Base-by-base conservation (phyloP, 208 protist genomes). In the Leishmania amazonensis region DNA sequence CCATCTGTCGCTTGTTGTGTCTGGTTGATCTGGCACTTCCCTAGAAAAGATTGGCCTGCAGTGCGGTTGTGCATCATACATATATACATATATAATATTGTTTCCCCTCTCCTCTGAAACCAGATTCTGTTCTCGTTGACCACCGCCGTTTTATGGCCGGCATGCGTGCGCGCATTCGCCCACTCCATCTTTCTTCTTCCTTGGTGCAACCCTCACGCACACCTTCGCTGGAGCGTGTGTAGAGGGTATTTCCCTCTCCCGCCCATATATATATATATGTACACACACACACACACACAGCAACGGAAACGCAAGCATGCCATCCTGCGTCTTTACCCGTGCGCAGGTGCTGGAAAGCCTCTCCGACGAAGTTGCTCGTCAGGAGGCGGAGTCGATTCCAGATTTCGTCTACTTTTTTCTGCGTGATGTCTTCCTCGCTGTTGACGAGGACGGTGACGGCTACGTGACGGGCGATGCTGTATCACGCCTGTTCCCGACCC, bases 371-470 rank as follows among this genome's bases (percentile, higher is more conserved):
- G 76, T 31, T n/a, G 83, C 78, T 19, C 78, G 83, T 58, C 77
- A 53, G 53, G 83, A 85, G 78, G 77, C 72, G 74, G 77, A 79
- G 72, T 28, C 83, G 21, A 74, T 85, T 76, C 83, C 83, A 45
- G 78, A 85, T 31, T 85, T 85, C 78, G 82, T 85, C 31, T 85
- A 85, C 83, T 51, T 57, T 28, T 85, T 85, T 64, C 58, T 85
- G 42, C 83, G 83, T 62, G 83, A 85, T 62, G 83, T 80, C 65
- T 88, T 88, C 49, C 76, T 80, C 35, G 83, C 83, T 6, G 77
- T 87, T 17, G 78, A 87, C 47, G 65, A 40, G 9, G 76, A 86
- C 38, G 76, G 76, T 19, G 82, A 85, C 76, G 81, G 81, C 38
- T 79, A 79, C 70, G 81, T 88, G 74, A 84, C 77, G 40, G 73